Conservation (phyloP, 2,329 filamentous ascomycete species). For the Diaporthe sp. region DNA sequence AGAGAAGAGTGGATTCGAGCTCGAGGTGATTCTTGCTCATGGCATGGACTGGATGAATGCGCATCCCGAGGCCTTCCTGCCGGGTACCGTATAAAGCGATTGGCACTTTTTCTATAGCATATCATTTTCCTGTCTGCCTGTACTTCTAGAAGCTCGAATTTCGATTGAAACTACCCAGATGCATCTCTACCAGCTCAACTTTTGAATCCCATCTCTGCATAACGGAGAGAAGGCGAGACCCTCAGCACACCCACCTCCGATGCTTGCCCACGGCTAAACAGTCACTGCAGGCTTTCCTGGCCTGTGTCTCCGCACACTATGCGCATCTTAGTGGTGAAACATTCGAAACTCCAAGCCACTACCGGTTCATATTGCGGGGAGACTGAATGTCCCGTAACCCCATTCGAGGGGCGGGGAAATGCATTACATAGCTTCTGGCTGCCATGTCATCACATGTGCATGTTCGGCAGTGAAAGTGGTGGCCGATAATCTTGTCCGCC, state of each 20-base stretch:
- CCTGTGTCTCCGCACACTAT: constrained; percentile 3
- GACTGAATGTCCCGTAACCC: constrained; percentile 20
- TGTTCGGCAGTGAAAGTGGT: constrained; percentile 32
- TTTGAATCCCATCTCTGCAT: too few relatives aligned
- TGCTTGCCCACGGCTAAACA: background rate
- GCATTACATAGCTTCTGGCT: constrained; percentile 3
- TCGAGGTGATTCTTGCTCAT: constrained; percentile 65
- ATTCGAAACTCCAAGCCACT: constrained; percentile 2
- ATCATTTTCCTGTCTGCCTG: background rate
- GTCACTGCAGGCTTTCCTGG: background rate
- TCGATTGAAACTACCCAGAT: too few relatives aligned
- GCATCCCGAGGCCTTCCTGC: constrained; percentile 28
- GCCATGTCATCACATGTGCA: constrained; percentile 26
- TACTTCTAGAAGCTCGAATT: background rate
- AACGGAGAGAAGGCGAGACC: background rate
- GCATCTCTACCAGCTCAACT: too few relatives aligned
- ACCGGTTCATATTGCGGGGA: background rate
- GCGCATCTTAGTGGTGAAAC: background rate
- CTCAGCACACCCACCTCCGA: background rate
- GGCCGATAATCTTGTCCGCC: constrained; percentile 4
- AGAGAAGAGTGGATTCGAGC: constrained; percentile 45
- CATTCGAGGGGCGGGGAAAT: constrained; percentile 13
- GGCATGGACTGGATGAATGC: constrained; percentile 59
- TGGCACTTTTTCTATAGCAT: background rate
- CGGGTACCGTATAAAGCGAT: constrained; percentile 9